phyloP scores from a whole-genome alignment of 2,329 filamentous ascomycete genomes.

The Hypoxylon sp. region DNA sequence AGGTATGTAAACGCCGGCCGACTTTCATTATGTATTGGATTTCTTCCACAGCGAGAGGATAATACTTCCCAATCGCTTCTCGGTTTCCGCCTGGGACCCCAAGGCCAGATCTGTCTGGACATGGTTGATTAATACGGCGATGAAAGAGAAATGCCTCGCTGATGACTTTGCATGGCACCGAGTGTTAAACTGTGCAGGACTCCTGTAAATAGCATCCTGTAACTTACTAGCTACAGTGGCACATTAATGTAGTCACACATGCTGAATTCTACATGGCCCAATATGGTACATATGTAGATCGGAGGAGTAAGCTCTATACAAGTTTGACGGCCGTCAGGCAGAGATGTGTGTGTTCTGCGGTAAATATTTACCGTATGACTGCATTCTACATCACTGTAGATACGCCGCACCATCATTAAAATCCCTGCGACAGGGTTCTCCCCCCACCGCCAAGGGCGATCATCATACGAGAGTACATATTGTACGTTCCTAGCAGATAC shows the following conservation, averaged over 20 bases:
- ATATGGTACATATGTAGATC: slow-evolving; percentile 21
- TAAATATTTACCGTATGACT: slow-evolving; percentile 34
- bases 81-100: slow-evolving; percentile 2
- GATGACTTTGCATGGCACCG: slow-evolving; percentile 1
- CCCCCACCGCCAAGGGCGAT: slow-evolving; percentile 50
- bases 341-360: slow-evolving; percentile 5
- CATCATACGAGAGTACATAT: slow-evolving; percentile 43
- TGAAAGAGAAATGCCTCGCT: slow-evolving; percentile 5
- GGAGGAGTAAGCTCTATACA: slow-evolving; percentile 22
- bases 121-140: slow-evolving; percentile 11
- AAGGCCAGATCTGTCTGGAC: slow-evolving; percentile 9
- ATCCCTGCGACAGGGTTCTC: slow-evolving; percentile 41
- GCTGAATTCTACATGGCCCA: slow-evolving; percentile 6
- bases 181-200: slow-evolving; percentile 18
- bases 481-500: slow-evolving; percentile 11
- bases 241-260: slow-evolving; percentile 28
- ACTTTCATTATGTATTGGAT: slow-evolving; percentile 1
- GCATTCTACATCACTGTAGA: slow-evolving; percentile 36
- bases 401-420: slow-evolving; percentile 33
- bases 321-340: slow-evolving; percentile 1
- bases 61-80: not conserved
- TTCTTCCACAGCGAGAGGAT: not conserved
- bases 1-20: not conserved
- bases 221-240: slow-evolving; percentile 29
- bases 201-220: slow-evolving; percentile 20